Base-by-base conservation (phyloP, 2,329 filamentous ascomycete species). In the Aspergillus luchuensis region DNA sequence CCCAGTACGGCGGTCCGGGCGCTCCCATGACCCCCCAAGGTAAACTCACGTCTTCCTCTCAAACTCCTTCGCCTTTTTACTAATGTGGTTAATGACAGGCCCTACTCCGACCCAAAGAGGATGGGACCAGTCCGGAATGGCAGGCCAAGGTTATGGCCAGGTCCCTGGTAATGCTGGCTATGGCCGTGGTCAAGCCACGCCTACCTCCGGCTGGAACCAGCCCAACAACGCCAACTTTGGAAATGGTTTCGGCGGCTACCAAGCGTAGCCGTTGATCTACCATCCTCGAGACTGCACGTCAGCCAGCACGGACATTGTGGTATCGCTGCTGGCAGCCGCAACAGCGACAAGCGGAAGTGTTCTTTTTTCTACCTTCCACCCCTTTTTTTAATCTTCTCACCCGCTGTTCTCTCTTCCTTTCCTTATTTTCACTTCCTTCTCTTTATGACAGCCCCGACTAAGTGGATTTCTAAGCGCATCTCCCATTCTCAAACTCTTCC, bases 1-100 rank as follows among this genome's bases (percentile, higher is more conserved):
- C 94, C 67, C 95, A 98, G 80, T 98, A 98, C 75, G 89, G 90
- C 74, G 91, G 91, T 85, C 86, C 83, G 63, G 78, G 76, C 63
- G 81, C 80, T 67, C 82, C 84, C 25, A 88, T 89, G 84, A 89
- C 84, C 74, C 83, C 84, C 71, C 81, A 83, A 82, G 82, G 81
- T 81, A 72, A 65, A 69, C 68, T 21, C 70, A 66, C 8, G 5
- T 21, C 33, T 56, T 56, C 36, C 55, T 25, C 39, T 47, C 41
- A 23, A 43, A 56, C 23, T 41, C 7, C 50, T 23, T 28, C 15
- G 47, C 36, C 57, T 23, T 58, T 55, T 25, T 10, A 49, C 63
- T 68, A 60, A 66, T 30, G 47, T 50, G 30, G 49, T 51, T 61
- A 57, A 48, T 36, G 17, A 43, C 66, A 83, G 84, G 82, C 71